Base-by-base conservation (phyloP, 176 grass and related monocot genomes). In the Avena atlantica region DNA sequence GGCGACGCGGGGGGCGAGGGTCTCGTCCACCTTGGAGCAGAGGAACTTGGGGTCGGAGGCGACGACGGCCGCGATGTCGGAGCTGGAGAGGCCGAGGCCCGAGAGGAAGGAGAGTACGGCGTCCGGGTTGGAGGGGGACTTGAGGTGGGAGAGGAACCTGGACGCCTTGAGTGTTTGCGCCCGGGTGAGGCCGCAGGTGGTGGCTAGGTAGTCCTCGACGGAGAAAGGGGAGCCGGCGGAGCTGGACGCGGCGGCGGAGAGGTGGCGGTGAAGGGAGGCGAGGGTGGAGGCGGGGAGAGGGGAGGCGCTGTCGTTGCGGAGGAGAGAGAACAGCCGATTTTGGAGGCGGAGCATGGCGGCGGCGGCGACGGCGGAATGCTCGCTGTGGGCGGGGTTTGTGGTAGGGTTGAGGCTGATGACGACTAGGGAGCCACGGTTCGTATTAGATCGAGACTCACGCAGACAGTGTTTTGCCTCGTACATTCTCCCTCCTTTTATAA, bases 161-260 rank as follows among this genome's bases (percentile, higher is more conserved):
- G 74, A 37, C 0, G 73, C 48, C 24, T 34, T 87, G 37, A 64
- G 36, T 12, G 84, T 50, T 37, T 86, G 84, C 9, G 81, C 60
- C 4, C 5, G 79, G 25, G 80, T 44, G 75, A 92, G 82, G 75
- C 76, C 59, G 74, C 85, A 92, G 74, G 80, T 29, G 67, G 74
- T 27, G 67, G 84, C 20, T 19, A 92, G 91, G 66, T 87, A 92
- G 25, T 89, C 84, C 60, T 88, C 87, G 66, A 86, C 62, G 44
- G 81, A 83, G 61, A 88, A 88, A 52, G 49, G 1, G 61, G 86
- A 27, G 1, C 11, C 3, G 34, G 69, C 0, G 2, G 67, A 40
- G 70, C 12, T n/a, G 70, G 48, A 7, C 1, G 45, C 19, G 6
- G 78, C 48, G 27, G 27, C 17, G 31, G 63, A 50, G 45, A 37